Conservation (phyloP, 1,139 yeast species). For the Saccharomyces hybrid region DNA sequence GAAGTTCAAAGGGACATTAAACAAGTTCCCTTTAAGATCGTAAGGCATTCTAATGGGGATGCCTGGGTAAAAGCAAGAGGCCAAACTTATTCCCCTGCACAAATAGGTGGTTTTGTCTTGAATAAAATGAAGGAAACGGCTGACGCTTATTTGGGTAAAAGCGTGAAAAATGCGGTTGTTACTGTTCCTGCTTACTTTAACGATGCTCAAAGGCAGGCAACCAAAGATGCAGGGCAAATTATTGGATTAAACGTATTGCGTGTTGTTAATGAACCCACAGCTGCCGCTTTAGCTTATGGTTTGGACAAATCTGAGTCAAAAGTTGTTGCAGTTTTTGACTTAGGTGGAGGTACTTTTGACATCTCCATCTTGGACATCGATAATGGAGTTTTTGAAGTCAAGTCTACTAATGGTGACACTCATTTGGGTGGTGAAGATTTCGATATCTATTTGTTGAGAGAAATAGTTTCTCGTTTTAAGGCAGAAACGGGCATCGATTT, state of each 20-base stretch:
- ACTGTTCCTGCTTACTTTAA: conserved; percentile 98
- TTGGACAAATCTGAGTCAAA: conserved; percentile 81
- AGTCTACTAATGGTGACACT: conserved; percentile 98
- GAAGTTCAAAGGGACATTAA: conserved; percentile 96
- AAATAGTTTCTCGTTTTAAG: conserved; percentile 87
- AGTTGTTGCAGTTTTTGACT: conserved; percentile 89
- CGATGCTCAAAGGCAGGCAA: conserved; percentile 97
- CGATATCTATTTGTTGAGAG: conserved; percentile 79
- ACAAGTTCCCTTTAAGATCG: conserved; percentile 95
- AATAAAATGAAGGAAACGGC: conserved; percentile 95
- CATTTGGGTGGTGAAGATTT: conserved; percentile 98
- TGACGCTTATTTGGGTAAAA: conserved; percentile 79
- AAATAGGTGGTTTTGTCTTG: conserved; percentile 93
- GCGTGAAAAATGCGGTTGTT: conserved; percentile 85
- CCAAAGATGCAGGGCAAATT: conserved; percentile 97
- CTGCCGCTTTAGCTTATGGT: conserved; percentile 98
- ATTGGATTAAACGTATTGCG: conserved; percentile 93
- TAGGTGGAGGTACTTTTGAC: conserved; percentile 99
- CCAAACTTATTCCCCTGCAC: conserved; percentile 89
- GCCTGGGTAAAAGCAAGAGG: conserved; percentile 99
- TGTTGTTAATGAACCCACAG: conserved; percentile 98
- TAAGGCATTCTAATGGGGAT: conserved; percentile 93
- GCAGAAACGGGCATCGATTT: conserved; percentile 87
- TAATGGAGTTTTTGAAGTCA: conserved; percentile 95
- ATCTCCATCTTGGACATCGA: conserved; percentile 89